Evolutionary conservation across 805 yeast genomes (phyloP), one percentile per base, ranked within the genome.

Genomic region (Candida qinlingensis): DNA sequence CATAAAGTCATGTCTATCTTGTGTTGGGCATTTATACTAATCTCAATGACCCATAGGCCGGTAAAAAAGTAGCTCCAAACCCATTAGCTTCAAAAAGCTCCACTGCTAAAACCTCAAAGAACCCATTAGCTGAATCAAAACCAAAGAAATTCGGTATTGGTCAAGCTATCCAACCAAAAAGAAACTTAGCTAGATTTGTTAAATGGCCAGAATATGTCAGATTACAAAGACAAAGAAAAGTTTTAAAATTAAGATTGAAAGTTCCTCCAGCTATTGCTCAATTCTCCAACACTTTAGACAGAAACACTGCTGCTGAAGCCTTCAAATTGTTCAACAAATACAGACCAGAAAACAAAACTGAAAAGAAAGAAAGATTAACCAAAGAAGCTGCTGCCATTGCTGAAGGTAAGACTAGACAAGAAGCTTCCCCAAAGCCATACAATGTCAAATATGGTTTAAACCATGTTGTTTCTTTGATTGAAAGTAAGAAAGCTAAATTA

Each of bases 181-280:
- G 92, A 78, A 88, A 94, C 85, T 83, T 94, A 71, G 79, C 96
- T 55, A 90, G 98, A 77, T 91, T 87, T 74, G 98, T 92, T 71
- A 94, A 87, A 77, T 94, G 99, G 99, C 99, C 99, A 71, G 94
- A 86, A 77, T 90, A 92, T 73, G 95, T 92, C 64, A 88, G 96
- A 79, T 80, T 94, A 65, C 99, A 92, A 81, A 91, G 99, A 83
- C 98, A 94, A 79, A 94, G 85, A 86, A 92, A 92, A 84, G 86
- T 92, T 73, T 81, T 92, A 73, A 78, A 84, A 66, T 73, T 91
- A 75, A 91, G 99, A 85, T 83, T 92, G 72, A 92, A 94, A 86
- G 99, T 92, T 71, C 99, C 99, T 63, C 99, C 99, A 70, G 86
- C 98, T 60, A 84, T 92, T 71, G 83, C 98, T 60, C 99, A 92